phyloP scores from a whole-genome alignment of 108 stramenopile genomes.

The Cyclotella cryptica region DNA sequence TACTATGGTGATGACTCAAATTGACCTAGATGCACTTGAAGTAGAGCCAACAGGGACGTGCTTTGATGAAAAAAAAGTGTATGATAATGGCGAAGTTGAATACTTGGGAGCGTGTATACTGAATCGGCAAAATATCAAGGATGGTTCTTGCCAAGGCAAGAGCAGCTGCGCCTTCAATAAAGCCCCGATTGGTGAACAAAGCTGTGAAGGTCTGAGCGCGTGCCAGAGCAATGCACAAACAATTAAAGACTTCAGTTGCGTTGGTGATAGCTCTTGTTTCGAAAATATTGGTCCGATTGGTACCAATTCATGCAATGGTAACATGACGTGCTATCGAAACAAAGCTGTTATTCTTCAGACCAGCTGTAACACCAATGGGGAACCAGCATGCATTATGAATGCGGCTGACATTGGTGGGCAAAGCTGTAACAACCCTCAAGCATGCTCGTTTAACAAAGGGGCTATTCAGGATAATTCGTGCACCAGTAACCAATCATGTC shows the following conservation, averaged over 20 bases:
- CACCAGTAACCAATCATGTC: not conserved
- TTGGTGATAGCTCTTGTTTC: not conserved
- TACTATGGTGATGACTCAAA: constrained; percentile 1
- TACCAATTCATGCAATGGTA: not conserved
- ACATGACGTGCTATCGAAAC: not conserved
- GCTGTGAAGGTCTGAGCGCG: not conserved
- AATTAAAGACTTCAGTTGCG: not conserved
- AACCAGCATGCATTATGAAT: constrained; percentile 1
- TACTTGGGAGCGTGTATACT: not conserved
- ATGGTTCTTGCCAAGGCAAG: not conserved
- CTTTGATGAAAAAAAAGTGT: not conserved
- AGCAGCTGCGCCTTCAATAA: constrained; percentile 1
- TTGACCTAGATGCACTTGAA: not conserved
- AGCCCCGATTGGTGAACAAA: not conserved
- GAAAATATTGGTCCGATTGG: not conserved
- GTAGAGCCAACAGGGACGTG: not conserved
- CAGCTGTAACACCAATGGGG: constrained; percentile 1
- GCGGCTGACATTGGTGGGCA: not conserved
- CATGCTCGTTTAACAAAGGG: not conserved
- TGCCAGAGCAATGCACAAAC: not conserved
- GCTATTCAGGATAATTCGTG: not conserved
- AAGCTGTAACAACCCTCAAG: not conserved
- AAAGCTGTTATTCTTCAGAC: not conserved
- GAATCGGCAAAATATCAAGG: not conserved
- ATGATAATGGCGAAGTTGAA: not conserved